Evolutionary conservation across 805 yeast genomes (phyloP).

Genomic region (Saturnispora hagleri): DNA sequence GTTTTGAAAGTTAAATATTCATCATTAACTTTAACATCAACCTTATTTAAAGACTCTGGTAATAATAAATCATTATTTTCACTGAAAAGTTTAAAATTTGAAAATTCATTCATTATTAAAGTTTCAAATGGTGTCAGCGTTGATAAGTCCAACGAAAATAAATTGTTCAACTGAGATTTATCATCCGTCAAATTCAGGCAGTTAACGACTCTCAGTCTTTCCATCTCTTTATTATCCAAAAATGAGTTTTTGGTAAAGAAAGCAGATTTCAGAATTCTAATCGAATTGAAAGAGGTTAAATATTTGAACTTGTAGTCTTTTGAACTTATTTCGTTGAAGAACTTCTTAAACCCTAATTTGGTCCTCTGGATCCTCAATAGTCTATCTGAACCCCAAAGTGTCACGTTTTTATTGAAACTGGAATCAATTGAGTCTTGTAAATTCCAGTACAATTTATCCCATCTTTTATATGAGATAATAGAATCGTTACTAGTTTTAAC

Average conservation of each 20-base stretch:
- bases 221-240: not conserved
- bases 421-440: constrained; percentile 10
- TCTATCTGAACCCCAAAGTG: constrained; percentile 7
- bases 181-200: not conserved
- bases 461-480: constrained; percentile 6
- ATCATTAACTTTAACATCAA: not conserved
- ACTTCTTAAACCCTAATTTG: not conserved
- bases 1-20: not conserved
- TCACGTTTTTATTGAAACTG: not conserved
- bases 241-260: not conserved
- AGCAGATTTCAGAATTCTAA: not conserved
- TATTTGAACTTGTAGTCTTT: not conserved
- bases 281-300: not conserved
- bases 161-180: not conserved
- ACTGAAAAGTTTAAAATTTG: not conserved
- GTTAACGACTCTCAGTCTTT: not conserved
- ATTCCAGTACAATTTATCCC: constrained; percentile 8
- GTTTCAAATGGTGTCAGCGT: constrained; percentile 9
- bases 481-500: not conserved
- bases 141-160: constrained; percentile 9
- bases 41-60: not conserved
- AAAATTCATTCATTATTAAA: constrained; percentile 1
- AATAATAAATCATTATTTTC: not conserved
- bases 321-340: not conserved
- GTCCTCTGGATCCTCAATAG: constrained; percentile 1